A percentile compares a stretch with the other conserved stretches of the same genome.
phyloP scores from a whole-genome alignment of 441 rosid genomes.

The California macrophylla region DNA sequence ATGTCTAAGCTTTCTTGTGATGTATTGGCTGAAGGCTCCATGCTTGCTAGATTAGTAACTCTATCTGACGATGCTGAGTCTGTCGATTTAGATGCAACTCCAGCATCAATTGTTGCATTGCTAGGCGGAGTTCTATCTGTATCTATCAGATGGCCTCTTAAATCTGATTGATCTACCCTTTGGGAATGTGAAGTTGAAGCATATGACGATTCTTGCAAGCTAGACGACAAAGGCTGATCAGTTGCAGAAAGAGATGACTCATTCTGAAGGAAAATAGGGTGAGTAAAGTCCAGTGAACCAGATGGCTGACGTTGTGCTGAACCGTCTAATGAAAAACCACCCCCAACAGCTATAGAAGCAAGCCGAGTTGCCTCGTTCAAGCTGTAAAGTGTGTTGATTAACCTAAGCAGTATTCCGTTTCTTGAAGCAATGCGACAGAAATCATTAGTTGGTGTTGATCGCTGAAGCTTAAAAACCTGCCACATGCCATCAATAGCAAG shows the following conservation, averaged over 20 bases:
- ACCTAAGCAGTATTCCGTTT: slow-evolving; percentile 74
- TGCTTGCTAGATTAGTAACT: slow-evolving; percentile 25
- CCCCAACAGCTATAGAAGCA: slow-evolving; percentile 56
- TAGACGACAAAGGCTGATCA: slow-evolving; percentile 40
- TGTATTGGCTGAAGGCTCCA: slow-evolving; percentile 25
- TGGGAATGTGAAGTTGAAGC: slow-evolving; percentile 60
- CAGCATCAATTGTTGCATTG: slow-evolving; percentile 39
- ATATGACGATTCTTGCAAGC: slow-evolving; percentile 49
- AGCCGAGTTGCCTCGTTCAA: slow-evolving; percentile 91
- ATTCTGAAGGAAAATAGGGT: slow-evolving; percentile 48
- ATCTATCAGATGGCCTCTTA: slow-evolving; percentile 34
- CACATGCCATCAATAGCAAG: slow-evolving; percentile 98
- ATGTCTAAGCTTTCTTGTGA: slow-evolving; percentile 35
- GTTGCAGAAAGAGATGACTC: slow-evolving; percentile 36
- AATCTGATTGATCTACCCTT: slow-evolving; percentile 56
- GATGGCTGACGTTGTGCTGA: slow-evolving; percentile 39
- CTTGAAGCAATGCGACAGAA: slow-evolving; percentile 94
- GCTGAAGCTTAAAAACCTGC: slow-evolving; percentile 95
- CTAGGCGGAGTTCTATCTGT: slow-evolving; percentile 55
- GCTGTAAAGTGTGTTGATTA: slow-evolving; percentile 89
- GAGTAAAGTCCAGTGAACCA: slow-evolving; percentile 56
- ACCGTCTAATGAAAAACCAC: slow-evolving; percentile 50
- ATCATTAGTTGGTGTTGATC: slow-evolving; percentile 85
- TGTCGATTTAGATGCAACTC: slow-evolving; percentile 29
- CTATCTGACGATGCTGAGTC: slow-evolving; percentile 34